These are phyloP conservation scores for Neurospora sublineolata DNA, from an alignment of 495 filamentous ascomycete species.

Conservation along the genomic window DNA sequence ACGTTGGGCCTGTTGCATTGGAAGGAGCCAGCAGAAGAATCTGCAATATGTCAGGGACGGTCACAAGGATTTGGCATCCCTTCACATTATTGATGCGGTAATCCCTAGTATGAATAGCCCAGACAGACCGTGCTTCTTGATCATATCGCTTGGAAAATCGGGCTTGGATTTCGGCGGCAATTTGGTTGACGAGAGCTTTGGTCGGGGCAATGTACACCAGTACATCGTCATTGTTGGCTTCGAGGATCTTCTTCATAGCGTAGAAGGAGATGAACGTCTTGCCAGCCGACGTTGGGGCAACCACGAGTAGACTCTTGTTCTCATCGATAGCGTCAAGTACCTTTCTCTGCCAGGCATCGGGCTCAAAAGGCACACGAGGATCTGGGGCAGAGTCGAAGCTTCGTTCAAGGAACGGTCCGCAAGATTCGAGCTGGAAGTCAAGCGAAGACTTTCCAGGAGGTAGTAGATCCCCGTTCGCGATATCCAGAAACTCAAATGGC, in stretches of 20 bases:
- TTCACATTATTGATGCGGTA: conserved; percentile 58
- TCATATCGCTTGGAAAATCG: conserved; percentile 52
- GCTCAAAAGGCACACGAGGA: conserved; percentile 53
- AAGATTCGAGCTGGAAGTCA: conserved; percentile 55
- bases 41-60: conserved; percentile 66
- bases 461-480: background rate
- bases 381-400: conserved; percentile 57
- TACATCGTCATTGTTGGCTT: conserved; percentile 52
- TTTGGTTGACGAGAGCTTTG: conserved; percentile 75
- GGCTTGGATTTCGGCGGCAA: conserved; percentile 57
- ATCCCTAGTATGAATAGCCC: conserved; percentile 71
- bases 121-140: conserved; percentile 51
- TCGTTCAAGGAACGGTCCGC: conserved; percentile 64
- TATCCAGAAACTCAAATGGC: conserved; percentile 4
- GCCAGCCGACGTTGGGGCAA: conserved; percentile 64
- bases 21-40: conserved; percentile 62
- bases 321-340: conserved; percentile 64
- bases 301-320: conserved; percentile 56
- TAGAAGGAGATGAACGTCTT: conserved; percentile 58
- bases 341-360: conserved; percentile 64
- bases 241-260: conserved; percentile 64
- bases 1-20: conserved; percentile 41
- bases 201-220: conserved; percentile 73
- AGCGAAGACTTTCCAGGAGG: conserved; percentile 6
- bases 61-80: conserved; percentile 64